Evolutionary conservation across 192 early-diverging fungal species (phyloP).

Genomic region (Umbelopsis vinacea): DNA sequence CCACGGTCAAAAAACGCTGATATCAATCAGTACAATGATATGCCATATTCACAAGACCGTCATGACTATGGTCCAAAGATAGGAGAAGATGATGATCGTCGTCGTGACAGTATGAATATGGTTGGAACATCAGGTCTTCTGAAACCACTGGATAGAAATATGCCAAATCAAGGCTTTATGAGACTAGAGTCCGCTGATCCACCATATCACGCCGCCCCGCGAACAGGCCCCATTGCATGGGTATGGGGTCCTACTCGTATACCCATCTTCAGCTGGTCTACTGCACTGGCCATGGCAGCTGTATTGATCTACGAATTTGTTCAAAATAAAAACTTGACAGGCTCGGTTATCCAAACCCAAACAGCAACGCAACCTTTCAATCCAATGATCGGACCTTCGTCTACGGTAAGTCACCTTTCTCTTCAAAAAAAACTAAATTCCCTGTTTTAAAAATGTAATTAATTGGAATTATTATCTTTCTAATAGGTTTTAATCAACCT

Average conservation of each 20-base stretch:
- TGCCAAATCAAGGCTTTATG: slow-evolving; percentile 9
- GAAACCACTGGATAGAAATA: slow-evolving; percentile 12
- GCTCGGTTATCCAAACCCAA: slow-evolving; percentile 61
- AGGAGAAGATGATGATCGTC: slow-evolving; percentile 17
- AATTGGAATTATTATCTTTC: neutral
- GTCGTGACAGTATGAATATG: slow-evolving; percentile 9
- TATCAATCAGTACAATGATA: slow-evolving; percentile 13
- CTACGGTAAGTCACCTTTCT: slow-evolving; percentile 47
- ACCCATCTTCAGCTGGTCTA: slow-evolving; percentile 53
- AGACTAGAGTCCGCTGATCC: slow-evolving; percentile 11
- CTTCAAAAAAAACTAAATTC: no score
- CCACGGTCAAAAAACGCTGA: slow-evolving; percentile 3
- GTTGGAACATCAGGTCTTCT: slow-evolving; percentile 7
- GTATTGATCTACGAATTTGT: slow-evolving; percentile 56
- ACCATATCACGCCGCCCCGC: neutral
- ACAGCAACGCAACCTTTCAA: slow-evolving; percentile 59
- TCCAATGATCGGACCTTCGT: slow-evolving; percentile 79
- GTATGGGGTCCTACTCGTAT: slow-evolving; percentile 22
- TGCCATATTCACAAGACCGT: neutral
- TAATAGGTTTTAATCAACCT: slow-evolving; percentile 65
- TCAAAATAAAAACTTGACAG: slow-evolving; percentile 63
- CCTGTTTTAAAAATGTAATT: no score
- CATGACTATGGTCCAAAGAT: slow-evolving; percentile 1
- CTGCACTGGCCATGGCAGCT: slow-evolving; percentile 47
- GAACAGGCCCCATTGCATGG: slow-evolving; percentile 2